Conservation (phyloP, 2,329 filamentous ascomycete species). For the Ceratocystis cubensis region DNA sequence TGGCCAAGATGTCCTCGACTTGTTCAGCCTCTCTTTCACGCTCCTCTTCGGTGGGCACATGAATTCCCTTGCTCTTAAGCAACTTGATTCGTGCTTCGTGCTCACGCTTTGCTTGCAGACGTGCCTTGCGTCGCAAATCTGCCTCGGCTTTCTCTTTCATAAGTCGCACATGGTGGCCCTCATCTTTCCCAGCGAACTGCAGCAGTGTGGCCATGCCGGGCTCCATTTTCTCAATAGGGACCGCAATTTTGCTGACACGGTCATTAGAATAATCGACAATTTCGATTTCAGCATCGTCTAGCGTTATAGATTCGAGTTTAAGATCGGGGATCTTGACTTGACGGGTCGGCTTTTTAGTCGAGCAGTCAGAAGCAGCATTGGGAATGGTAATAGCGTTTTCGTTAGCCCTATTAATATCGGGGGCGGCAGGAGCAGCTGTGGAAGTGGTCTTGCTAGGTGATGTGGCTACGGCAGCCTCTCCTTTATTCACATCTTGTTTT, state of each 20-base stretch:
- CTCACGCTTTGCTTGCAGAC: slow-evolving; percentile 66
- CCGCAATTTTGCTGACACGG: slow-evolving; percentile 23
- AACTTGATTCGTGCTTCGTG: slow-evolving; percentile 64
- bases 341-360: slow-evolving; percentile 18
- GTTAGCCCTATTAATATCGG: slow-evolving; percentile 10
- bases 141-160: slow-evolving; percentile 47
- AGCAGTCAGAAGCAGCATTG: slow-evolving; percentile 23
- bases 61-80: slow-evolving; percentile 65
- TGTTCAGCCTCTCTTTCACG: slow-evolving; percentile 68
- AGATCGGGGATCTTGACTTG: slow-evolving; percentile 26
- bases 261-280: slow-evolving; percentile 41
- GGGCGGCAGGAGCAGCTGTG: not conserved
- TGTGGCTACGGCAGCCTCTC: not conserved
- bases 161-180: slow-evolving; percentile 29
- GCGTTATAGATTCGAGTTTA: slow-evolving; percentile 24
- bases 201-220: slow-evolving; percentile 48
- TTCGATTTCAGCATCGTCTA: slow-evolving; percentile 48
- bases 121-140: slow-evolving; percentile 56
- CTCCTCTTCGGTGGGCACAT: slow-evolving; percentile 76
- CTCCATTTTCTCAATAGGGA: slow-evolving; percentile 26
- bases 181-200: slow-evolving; percentile 23
- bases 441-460: slow-evolving; percentile 20
- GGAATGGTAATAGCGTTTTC: slow-evolving; percentile 26
- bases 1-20: slow-evolving; percentile 78
- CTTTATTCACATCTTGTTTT: slow-evolving; percentile 12